Base-by-base conservation (phyloP, 257 asterid genomes). In the Fraxinus anomala region DNA sequence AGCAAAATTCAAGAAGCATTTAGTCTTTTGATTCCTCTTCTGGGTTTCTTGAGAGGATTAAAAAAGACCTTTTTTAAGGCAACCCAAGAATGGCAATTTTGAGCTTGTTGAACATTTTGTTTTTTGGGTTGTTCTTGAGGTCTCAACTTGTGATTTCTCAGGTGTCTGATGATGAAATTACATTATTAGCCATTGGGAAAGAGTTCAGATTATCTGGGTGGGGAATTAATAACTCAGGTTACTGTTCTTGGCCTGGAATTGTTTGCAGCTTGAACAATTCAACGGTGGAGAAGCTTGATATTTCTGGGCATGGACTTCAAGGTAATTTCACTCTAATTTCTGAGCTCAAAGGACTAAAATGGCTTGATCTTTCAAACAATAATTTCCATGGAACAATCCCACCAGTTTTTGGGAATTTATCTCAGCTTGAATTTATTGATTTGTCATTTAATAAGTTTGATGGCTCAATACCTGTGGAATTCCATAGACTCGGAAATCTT, bases 331-430 rank as follows among this genome's bases (percentile, higher is more conserved):
- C 91, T 75, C 90, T 91, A 77, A 79, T 95, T 42, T 90, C 92
- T 71, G 86, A 83, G 86, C 94, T 95, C 82, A 93, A 86, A 85
- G 88, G 89, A 34, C 87, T 95, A 80, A 93, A 86, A 49, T 88
- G 83, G 85, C 97, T 95, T 76, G 98, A 91, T 86, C 97, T 95
- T 81, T 95, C 99, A 49, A 51, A 74, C 82, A 95, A 95, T 88
- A 87, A 86, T 74, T 93, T 95, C 76, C 89, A 81, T 71, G 97
- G 97, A 76, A 42, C 77, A 19, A 95, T 95, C 37, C 97, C 97
- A 70, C 81, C 83, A 65, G 84, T 85, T 34, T 84, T 95, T 68
- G 94, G 90, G 36, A 85, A 88, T 42, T 85, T 95, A 70, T 80
- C 91, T 34, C 83, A 83, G 80, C 97, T 95, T 79, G 91, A 90